A percentile compares a stretch with the other conserved stretches of the same genome.
Conservation (phyloP, 2,329 filamentous ascomycete genomes). For the Phialophora tarda region DNA sequence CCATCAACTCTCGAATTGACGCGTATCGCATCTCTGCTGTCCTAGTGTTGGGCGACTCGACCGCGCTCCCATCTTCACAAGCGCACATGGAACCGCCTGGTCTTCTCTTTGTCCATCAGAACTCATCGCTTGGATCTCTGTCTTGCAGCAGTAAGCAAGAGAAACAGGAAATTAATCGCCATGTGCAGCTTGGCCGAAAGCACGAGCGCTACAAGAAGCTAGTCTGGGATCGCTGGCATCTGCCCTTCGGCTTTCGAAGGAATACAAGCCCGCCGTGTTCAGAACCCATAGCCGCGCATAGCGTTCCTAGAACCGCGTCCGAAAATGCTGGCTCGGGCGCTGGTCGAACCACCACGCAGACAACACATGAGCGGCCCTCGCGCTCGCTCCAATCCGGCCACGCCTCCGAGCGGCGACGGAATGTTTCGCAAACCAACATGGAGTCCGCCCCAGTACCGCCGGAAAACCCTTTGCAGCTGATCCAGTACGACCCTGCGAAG, state of each 20-base stretch:
- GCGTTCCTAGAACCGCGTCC: background rate
- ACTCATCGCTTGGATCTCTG: background rate
- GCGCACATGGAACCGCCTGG: background rate
- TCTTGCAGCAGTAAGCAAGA: background rate
- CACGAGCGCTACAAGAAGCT: conserved; percentile 3
- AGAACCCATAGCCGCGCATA: background rate
- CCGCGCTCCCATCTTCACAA: background rate
- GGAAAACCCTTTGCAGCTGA: background rate
- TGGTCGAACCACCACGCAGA: background rate
- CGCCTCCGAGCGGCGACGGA: background rate
- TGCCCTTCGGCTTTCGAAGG: background rate
- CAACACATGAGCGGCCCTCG: background rate
- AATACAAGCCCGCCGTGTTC: background rate
- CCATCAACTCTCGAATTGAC: background rate
- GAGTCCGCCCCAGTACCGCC: background rate
- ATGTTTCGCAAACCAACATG: background rate
- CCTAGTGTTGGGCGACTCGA: background rate
- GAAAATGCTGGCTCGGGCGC: background rate
- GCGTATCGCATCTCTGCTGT: background rate
- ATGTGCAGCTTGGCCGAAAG: conserved; percentile 1
- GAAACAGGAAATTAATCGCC: conserved; percentile 6
- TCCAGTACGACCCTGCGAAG: background rate
- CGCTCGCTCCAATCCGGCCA: background rate
- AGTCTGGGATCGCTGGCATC: background rate
- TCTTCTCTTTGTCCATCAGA: conserved; percentile 2